Evolutionary conservation across 1,284 basidiomycete genomes (phyloP), one percentile per base, ranked within the genome.

Genomic region (Cutaneotrichosporon cavernicola): DNA sequence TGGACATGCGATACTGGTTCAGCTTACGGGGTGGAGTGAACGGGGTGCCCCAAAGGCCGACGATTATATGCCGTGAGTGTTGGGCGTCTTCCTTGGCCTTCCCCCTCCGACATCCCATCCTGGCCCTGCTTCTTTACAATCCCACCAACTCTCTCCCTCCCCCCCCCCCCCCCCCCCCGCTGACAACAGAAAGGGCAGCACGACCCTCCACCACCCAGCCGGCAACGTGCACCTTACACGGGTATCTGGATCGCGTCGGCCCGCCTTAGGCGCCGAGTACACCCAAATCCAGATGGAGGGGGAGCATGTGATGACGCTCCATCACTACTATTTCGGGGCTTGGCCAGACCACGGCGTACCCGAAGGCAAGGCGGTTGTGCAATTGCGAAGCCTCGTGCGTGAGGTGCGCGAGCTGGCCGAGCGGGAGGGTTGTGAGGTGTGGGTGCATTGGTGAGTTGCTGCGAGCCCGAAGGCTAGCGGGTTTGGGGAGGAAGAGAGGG

Each of bases 321-420:
- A 65, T 52, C 78, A 80, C 67, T 80, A 77, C 63, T 68, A 70
- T 46, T 80, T 75, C 58, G 66, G 71, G n/a, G 71, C 68, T 18
- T 80, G 78, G 78, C 76, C 76, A 4, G 78, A 80, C 65, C 73
- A 76, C 62, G 78, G 78, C 13, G 75, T 77, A 36, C 78, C 78
- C 0, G 30, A 56, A 18, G 76, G 75, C 32, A 46, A 67, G 47
- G 68, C 53, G 4, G 65, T 77, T 1, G 51, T 69, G n/a, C 68
- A 69, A 3, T 60, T 80, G 36, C 58, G 64, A 26, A 43, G 50
- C 36, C 63, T 79, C 46, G 66, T 78, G 10, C 22, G 47, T 34
- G 68, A 71, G 51, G 65, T 78, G 59, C 55, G 51, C n/a, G 36
- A 55, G 7, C 64, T 58, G 30, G 55, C 56, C n/a, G 61, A 58